Evolutionary conservation across 768 basidiomycete species (phyloP), one percentile per base, ranked within the genome.

Genomic region (Lyophyllum atratum): DNA sequence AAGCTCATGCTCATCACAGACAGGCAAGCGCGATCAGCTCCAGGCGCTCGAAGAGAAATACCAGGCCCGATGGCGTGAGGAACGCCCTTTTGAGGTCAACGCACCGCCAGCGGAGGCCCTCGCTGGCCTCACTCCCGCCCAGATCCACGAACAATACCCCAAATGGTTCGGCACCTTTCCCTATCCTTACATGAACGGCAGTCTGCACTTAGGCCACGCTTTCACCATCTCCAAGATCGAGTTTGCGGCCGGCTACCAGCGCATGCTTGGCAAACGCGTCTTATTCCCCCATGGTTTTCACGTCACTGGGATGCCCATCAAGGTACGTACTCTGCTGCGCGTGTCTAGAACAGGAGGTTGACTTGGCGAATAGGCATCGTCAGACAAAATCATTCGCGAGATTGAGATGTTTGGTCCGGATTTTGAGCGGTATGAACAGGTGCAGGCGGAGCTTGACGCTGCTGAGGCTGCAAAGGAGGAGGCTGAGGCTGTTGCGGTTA

Each of bases 121-220:
- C 43, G 75, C 75, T 54, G 85, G 85, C 56, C 81, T 90, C 49
- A 83, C 87, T 11, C 76, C 76, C 17, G 78, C 80, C 21, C 79
- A 95, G 67, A 75, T 96, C 66, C 79, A 80, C 59, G 79, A 87
- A 66, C 85, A 87, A 73, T 84, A 86, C 71, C 95, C 95, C 19
- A 98, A 98, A 78, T 98, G 95, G 93, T 91, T 98, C 69, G 97
- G 96, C 52, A 97, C 87, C 75, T 96, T 90, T 73, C 95, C 95
- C 50, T 97, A 80, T 75, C 92, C 94, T 1, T 99, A 99, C 81
- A 98, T 98, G 94, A 99, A 99, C 67, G 97, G 97, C 44, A 92
- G 90, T 64, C 80, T 98, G 64, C 97, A 99, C 73, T 81, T 98
- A 24, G 97, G 97, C 22, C 97, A 99, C 74, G 96, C 91, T 1